Conservation (phyloP, 108 stramenopile genomes). For the Nitzschia palea region DNA sequence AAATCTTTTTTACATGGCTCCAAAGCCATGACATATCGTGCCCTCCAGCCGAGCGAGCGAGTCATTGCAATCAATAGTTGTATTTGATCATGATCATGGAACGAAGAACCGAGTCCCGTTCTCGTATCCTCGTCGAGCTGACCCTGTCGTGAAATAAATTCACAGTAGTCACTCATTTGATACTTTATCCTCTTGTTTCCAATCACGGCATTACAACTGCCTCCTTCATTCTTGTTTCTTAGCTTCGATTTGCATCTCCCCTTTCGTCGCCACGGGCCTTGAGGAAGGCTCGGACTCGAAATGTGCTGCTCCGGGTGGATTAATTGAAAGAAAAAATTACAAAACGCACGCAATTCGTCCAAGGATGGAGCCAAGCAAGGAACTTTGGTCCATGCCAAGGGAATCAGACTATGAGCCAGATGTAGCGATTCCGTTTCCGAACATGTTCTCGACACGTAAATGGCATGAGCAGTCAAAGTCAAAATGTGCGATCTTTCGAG, state of each 20-base stretch:
- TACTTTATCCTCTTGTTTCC: constrained; percentile 10
- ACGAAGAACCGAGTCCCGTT: too few relatives aligned
- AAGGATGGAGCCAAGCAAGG: constrained; percentile 4
- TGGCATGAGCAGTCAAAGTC: constrained; percentile 29
- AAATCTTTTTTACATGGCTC: constrained; percentile 60
- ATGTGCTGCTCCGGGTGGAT: constrained; percentile 2
- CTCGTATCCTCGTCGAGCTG: too few relatives aligned
- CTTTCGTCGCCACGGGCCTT: too few relatives aligned
- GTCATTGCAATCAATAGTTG: constrained; percentile 57
- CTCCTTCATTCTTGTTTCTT: too few relatives aligned
- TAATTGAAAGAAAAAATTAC: constrained; percentile 15
- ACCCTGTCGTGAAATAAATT: too few relatives aligned
- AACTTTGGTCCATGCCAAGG: constrained; percentile 24
- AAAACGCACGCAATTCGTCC: constrained; percentile 28
- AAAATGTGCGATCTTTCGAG: constrained; percentile 59
- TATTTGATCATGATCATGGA: constrained; percentile 35
- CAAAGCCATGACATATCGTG: constrained; percentile 65
- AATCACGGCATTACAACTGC: too few relatives aligned
- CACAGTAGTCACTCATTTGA: constrained; percentile 21
- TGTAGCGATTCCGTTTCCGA: constrained; percentile 21
- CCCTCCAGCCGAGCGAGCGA: constrained; percentile 81
- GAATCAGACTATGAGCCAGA: constrained; percentile 64
- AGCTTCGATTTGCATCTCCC: too few relatives aligned
- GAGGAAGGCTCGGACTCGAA: too few relatives aligned
- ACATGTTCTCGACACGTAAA: constrained; percentile 33